Conservation (phyloP, 805 yeast genomes). For the Yarrowia bubula region DNA sequence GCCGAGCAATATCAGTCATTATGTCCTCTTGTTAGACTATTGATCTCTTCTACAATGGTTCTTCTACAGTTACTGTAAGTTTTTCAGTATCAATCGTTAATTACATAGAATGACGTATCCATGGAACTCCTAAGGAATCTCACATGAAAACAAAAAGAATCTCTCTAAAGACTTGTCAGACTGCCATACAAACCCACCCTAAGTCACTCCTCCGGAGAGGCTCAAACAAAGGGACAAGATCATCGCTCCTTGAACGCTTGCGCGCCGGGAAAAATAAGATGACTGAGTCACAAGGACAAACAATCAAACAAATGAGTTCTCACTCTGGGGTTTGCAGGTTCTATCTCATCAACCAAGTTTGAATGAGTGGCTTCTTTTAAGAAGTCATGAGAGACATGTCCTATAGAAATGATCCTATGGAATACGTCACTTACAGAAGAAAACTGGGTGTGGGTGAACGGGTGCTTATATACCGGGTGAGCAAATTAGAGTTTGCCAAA, state of each 20-base stretch:
- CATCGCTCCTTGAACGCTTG: slow-evolving; percentile 79
- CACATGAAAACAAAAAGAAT: not conserved
- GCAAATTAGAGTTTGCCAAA: too few species aligned
- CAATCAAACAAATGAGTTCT: slow-evolving; percentile 63
- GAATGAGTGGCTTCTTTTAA: slow-evolving; percentile 98
- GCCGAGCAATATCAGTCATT: too few species aligned
- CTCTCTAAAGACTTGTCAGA: slow-evolving; percentile 81
- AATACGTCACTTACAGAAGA: slow-evolving; percentile 77
- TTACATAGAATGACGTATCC: slow-evolving; percentile 7
- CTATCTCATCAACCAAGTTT: slow-evolving; percentile 98
- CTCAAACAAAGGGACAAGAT: slow-evolving; percentile 91
- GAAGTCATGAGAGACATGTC: slow-evolving; percentile 98
- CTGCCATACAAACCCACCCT: slow-evolving; percentile 99
- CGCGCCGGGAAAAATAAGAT: slow-evolving; percentile 30
- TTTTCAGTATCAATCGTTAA: too few species aligned
- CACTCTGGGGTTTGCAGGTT: slow-evolving; percentile 94
- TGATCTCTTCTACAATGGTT: not conserved
- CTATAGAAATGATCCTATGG: slow-evolving; percentile 99
- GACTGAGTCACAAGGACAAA: slow-evolving; percentile 49
- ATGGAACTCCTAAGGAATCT: not conserved
- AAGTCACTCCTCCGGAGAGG: slow-evolving; percentile 80
- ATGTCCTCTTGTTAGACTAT: too few species aligned
- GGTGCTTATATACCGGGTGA: too few species aligned
- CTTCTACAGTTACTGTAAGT: too few species aligned
- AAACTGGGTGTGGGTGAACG: slow-evolving; percentile 32